These are phyloP conservation scores for Colletotrichum brevisporum DNA, from an alignment of 2,329 filamentous ascomycete species.

Conservation along the genomic window DNA sequence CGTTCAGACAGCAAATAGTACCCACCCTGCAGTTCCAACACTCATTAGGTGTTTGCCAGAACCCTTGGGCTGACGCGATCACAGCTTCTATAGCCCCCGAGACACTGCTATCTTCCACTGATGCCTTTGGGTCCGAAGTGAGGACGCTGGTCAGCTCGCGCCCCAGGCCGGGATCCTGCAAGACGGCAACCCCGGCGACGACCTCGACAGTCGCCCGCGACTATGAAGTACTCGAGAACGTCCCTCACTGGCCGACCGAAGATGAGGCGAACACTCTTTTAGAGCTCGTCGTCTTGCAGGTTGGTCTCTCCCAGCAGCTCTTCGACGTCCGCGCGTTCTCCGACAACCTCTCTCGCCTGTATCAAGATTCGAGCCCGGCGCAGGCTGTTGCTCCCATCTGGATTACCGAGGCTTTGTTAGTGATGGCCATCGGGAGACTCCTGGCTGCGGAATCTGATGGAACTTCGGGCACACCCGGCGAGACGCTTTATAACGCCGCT, in stretches of 20 bases:
- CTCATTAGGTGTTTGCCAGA: neutral
- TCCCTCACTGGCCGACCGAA: constrained; percentile 24
- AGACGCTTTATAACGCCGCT: constrained; percentile 16
- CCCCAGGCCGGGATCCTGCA: constrained; percentile 12
- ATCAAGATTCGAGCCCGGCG: constrained; percentile 1
- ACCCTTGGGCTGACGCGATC: neutral
- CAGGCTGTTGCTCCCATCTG: constrained; percentile 4
- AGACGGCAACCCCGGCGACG: neutral
- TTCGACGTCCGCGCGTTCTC: constrained; percentile 36
- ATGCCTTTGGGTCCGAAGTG: constrained; percentile 28
- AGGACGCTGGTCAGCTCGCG: constrained; percentile 18
- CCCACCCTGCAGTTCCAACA: neutral
- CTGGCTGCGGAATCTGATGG: constrained; percentile 1
- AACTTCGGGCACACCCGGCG: constrained; percentile 7
- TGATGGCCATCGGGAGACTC: constrained; percentile 29
- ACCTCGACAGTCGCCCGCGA: constrained; percentile 2
- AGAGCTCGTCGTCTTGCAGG: constrained; percentile 20
- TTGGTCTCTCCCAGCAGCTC: constrained; percentile 37
- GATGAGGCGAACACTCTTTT: constrained; percentile 29
- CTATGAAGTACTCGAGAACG: constrained; percentile 3
- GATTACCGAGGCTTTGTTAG: constrained; percentile 26
- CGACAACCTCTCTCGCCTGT: constrained; percentile 25
- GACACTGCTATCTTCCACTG: constrained; percentile 20
- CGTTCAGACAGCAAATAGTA: neutral
- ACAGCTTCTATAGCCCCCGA: constrained; percentile 26